Evolutionary conservation across 768 basidiomycete genomes (phyloP).

Genomic region (Phallus indusiatus): DNA sequence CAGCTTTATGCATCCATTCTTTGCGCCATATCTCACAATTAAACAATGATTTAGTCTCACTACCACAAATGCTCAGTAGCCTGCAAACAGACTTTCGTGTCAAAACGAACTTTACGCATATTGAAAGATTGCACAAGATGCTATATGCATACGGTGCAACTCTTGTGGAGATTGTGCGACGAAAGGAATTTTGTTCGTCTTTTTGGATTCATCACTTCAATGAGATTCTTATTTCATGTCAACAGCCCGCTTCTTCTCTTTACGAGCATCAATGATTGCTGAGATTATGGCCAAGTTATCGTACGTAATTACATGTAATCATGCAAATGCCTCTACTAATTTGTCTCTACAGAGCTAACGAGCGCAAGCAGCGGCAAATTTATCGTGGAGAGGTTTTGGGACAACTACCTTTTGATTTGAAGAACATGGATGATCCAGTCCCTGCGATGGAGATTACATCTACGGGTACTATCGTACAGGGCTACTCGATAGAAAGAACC

Average conservation of each 20-base stretch:
- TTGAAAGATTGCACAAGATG: slow-evolving; percentile 81
- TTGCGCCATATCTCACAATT: slow-evolving; percentile 71
- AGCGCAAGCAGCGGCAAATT: slow-evolving; percentile 75
- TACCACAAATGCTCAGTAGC: slow-evolving; percentile 53
- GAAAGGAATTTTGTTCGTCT: slow-evolving; percentile 77
- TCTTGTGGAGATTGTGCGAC: slow-evolving; percentile 79
- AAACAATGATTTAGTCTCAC: slow-evolving; percentile 70
- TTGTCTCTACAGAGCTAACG: slow-evolving; percentile 42
- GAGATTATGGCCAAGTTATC: slow-evolving; percentile 84
- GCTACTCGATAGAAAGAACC: slow-evolving; percentile 53
- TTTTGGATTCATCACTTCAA: neutral
- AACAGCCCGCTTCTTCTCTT: slow-evolving; percentile 69
- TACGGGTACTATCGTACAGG: slow-evolving; percentile 47
- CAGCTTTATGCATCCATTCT: slow-evolving; percentile 51
- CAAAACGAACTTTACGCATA: slow-evolving; percentile 84
- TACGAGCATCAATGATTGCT: slow-evolving; percentile 69
- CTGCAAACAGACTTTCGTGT: slow-evolving; percentile 66
- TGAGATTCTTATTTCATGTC: slow-evolving; percentile 5
- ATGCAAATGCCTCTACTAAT: neutral
- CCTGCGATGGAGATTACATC: slow-evolving; percentile 76
- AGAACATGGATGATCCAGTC: slow-evolving; percentile 72
- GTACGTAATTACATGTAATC: slow-evolving; percentile 34
- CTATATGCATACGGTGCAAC: slow-evolving; percentile 89
- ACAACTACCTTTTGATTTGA: slow-evolving; percentile 78
- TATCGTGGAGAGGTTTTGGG: slow-evolving; percentile 79